Evolutionary conservation across 2,329 filamentous ascomycete genomes (phyloP).

Genomic region (Ceratocystis ficicola): DNA sequence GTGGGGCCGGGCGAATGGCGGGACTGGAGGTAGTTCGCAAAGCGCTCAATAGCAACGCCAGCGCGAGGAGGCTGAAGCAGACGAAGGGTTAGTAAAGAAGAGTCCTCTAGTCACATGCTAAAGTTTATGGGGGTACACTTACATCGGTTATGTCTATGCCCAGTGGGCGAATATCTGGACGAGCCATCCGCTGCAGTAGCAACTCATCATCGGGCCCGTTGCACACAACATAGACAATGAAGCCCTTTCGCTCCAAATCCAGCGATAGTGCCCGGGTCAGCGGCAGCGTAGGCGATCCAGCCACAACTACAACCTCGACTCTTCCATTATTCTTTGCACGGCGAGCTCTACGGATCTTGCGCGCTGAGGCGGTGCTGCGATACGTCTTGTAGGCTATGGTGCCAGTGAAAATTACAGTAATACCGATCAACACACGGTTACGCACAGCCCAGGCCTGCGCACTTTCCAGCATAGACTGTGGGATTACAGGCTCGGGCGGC

Average conservation of each 20-base stretch:
- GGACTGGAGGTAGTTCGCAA: conserved; percentile 56
- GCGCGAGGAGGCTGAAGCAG: conserved; percentile 51
- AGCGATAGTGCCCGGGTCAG: conserved; percentile 71
- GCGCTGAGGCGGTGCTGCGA: conserved; percentile 42
- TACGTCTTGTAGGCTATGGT: conserved; percentile 47
- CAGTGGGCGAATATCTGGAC: conserved; percentile 70
- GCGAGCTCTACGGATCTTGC: conserved; percentile 61
- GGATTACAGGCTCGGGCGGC: conserved; percentile 30
- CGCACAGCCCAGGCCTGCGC: conserved; percentile 58
- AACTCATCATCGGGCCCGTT: conserved; percentile 75
- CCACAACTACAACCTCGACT: conserved; percentile 75
- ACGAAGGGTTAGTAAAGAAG: neutral
- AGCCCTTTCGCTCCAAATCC: conserved; percentile 82
- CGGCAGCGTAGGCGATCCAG: conserved; percentile 74
- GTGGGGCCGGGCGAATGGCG: conserved; percentile 66
- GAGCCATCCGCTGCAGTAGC: conserved; percentile 60
- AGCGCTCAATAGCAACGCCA: conserved; percentile 57
- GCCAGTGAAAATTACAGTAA: conserved; percentile 57
- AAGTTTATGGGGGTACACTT: conserved; percentile 28
- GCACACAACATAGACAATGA: conserved; percentile 85
- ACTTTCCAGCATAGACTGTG: conserved; percentile 36
- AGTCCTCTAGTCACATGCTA: too few relatives aligned
- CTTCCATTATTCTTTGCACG: conserved; percentile 68
- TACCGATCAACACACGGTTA: conserved; percentile 62
- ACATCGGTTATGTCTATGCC: conserved; percentile 73